phyloP scores from a whole-genome alignment of 2,329 filamentous ascomycete genomes.

The Sporothrix brunneoviolacea region DNA sequence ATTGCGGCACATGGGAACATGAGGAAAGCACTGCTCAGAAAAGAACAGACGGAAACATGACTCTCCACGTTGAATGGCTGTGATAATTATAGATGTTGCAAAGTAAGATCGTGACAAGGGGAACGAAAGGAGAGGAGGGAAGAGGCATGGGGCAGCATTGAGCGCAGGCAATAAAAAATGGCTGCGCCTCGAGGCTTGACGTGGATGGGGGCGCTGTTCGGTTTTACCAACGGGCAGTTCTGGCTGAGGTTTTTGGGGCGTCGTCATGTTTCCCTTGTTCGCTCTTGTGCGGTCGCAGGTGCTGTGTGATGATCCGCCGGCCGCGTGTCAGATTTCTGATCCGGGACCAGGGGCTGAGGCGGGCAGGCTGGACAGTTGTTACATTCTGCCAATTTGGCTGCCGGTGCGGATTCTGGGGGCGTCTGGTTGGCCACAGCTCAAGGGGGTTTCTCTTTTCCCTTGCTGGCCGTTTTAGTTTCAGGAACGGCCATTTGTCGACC shows the following conservation, averaged over 20 bases:
- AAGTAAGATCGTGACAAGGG: too few relatives aligned
- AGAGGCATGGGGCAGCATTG: neutral
- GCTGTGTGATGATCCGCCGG: constrained; percentile 12
- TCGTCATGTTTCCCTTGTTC: constrained; percentile 24
- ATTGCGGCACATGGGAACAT: neutral
- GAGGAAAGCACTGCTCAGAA: neutral
- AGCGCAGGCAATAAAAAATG: neutral
- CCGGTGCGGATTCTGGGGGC: too few relatives aligned
- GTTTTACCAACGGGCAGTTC: too few relatives aligned
- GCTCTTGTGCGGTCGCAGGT: neutral
- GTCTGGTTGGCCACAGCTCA: too few relatives aligned
- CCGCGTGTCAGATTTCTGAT: constrained; percentile 13
- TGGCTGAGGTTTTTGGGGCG: constrained; percentile 20
- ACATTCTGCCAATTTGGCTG: too few relatives aligned
- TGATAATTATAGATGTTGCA: neutral
- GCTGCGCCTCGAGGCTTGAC: neutral
- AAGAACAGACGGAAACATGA: constrained; percentile 4
- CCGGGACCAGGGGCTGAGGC: constrained; percentile 9
- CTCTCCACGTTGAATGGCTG: constrained; percentile 1
- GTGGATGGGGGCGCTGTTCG: constrained; percentile 2
- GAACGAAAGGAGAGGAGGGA: too few relatives aligned
- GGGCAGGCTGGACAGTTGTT: too few relatives aligned
- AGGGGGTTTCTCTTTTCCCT: neutral
- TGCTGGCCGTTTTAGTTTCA: neutral
- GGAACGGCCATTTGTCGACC: neutral